These are phyloP conservation scores for Pseudogymnoascus sp. DNA, from an alignment of 2,329 filamentous ascomycete genomes.

Conservation along the genomic window DNA sequence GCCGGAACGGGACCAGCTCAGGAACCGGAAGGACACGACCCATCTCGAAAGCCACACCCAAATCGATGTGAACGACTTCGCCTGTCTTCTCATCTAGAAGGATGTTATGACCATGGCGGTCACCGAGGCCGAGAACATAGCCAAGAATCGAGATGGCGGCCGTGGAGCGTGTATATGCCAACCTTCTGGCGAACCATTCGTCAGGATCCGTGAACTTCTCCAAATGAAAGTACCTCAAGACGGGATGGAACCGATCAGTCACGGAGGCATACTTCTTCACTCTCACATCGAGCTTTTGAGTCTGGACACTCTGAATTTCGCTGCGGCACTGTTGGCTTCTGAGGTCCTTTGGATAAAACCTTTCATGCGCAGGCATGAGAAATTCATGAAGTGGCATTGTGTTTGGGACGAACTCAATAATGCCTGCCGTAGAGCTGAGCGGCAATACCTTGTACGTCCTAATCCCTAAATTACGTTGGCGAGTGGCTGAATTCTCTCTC, in stretches of 20 bases:
- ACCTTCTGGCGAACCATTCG: conserved; percentile 84
- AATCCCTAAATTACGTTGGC: conserved; percentile 81
- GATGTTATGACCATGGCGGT: conserved; percentile 95
- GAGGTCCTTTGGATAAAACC: conserved; percentile 77
- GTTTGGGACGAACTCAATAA: conserved; percentile 95
- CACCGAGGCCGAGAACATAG: conserved; percentile 84
- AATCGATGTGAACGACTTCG: conserved; percentile 92
- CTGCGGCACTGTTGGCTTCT: conserved; percentile 70
- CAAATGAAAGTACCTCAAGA: conserved; percentile 96
- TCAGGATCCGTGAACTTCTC: conserved; percentile 90
- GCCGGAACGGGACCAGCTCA: conserved; percentile 88
- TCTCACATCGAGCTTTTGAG: conserved; percentile 59
- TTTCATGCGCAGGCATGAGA: conserved; percentile 80
- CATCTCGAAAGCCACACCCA: conserved; percentile 95
- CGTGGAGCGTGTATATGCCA: conserved; percentile 88
- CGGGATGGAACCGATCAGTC: conserved; percentile 75
- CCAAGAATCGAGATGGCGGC: conserved; percentile 94
- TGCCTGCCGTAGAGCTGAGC: conserved; percentile 71
- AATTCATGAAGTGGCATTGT: conserved; percentile 90
- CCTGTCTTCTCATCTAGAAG: conserved; percentile 82
- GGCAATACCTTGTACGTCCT: conserved; percentile 96
- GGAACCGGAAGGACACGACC: conserved; percentile 91
- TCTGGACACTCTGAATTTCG: conserved; percentile 66
- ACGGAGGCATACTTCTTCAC: conserved; percentile 71
- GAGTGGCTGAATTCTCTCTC: conserved; percentile 75